Evolutionary conservation across 257 asterid genomes (phyloP), one percentile per base, ranked within the genome.

Genomic region (Verbascum thapsus): DNA sequence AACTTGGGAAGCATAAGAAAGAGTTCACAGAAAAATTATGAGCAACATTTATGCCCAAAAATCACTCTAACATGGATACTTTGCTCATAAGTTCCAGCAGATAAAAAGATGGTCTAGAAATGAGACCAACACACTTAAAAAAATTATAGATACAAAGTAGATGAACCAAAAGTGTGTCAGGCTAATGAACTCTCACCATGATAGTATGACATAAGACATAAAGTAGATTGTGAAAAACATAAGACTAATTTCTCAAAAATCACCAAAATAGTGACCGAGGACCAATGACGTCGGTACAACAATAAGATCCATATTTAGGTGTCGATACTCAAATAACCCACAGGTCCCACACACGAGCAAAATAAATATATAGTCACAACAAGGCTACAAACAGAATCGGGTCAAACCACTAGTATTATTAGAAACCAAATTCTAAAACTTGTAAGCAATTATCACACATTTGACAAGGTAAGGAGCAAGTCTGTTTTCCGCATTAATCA

Each of bases 321-420:
- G 26, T 48, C 7, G 17, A 48, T 48, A 16, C 53, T 48, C 7
- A 7, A 48, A 48, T 10, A 18, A 48, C 18, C 8, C 30, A 7
- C 18, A 26, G 9, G n/a, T n/a, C n/a, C n/a, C n/a, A n/a, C n/a
- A n/a, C n/a, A n/a, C 23, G 59, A 47, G 70, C 22, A 67, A 18
- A 41, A 26, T 26, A 26, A 26, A 1, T 26, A 26, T 26, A 26
- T 5, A 26, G 5, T 26, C 32, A 26, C 32, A 26, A 26, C 5
- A 5, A 26, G 32, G 32, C 32, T 26, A 26, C 32, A 26, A 1
- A 26, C 5, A 1, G 32, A 26, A 26, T 26, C 32, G 5, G 5
- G 32, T 26, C 5, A 26, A 26, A 26, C 5, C 32, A 26, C 32
- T 26, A 26, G n/a, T n/a, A n/a, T 5, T 26, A 26, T 26, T 5